Conservation (phyloP, 495 filamentous ascomycete genomes). For the Trichocladium antarcticum region DNA sequence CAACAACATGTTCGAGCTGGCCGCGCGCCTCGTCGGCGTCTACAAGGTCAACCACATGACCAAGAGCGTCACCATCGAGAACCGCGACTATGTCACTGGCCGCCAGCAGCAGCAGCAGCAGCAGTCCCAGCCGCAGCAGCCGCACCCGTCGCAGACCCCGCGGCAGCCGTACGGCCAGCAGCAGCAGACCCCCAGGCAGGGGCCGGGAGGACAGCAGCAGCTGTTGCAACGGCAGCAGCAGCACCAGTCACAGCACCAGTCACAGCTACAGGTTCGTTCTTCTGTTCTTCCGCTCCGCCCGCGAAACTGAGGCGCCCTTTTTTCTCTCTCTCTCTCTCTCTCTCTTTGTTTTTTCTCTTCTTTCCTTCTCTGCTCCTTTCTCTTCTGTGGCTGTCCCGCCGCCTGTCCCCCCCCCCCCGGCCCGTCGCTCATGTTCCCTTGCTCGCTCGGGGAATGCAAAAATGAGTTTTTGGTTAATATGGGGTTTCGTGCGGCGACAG, state of each 20-base stretch:
- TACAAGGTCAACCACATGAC: conserved; percentile 99
- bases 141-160: conserved; percentile 1
- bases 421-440: too few species aligned
- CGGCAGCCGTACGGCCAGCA: background rate
- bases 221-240: conserved; percentile 5
- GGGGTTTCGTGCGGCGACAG: background rate
- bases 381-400: background rate
- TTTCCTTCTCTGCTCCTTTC: too few species aligned
- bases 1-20: conserved; percentile 99
- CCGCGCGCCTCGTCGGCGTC: conserved; percentile 81
- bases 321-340: background rate
- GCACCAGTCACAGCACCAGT: background rate
- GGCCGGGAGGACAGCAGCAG: background rate
- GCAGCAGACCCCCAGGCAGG: background rate
- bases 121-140: conserved; percentile 7
- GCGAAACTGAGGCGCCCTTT: background rate
- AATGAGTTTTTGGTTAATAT: background rate
- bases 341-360: background rate
- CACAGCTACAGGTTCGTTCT: conserved; percentile 9
- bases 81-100: conserved; percentile 53
- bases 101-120: background rate
- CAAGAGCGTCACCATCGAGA: conserved; percentile 93
- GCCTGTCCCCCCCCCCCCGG: too few species aligned
- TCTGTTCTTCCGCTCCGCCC: conserved; percentile 6
- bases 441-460: background rate